These are phyloP conservation scores for Circinella minor DNA, from an alignment of 371 early-diverging fungal genomes.

Conservation along the genomic window DNA sequence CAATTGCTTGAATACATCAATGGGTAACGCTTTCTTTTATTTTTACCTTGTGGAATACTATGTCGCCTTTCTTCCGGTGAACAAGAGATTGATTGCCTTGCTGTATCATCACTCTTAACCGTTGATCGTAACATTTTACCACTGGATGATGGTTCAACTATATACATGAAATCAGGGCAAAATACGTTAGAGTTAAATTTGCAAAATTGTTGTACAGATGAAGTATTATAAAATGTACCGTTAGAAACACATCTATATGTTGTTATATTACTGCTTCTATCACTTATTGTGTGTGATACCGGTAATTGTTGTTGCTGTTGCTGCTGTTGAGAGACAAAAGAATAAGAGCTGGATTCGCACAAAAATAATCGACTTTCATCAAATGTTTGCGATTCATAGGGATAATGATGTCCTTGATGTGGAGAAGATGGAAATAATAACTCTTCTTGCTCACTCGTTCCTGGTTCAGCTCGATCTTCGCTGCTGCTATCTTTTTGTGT, in stretches of 20 bases:
- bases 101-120: background rate
- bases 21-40: too few species aligned
- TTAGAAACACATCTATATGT: background rate
- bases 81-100: too few species aligned
- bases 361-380: background rate
- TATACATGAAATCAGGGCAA: background rate
- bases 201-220: too few species aligned
- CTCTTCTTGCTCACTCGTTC: background rate
- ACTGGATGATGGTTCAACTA: constrained; percentile 1
- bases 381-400: background rate
- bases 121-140: background rate
- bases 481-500: constrained; percentile 5
- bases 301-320: background rate
- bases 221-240: background rate
- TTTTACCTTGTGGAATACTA: too few species aligned
- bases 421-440: background rate
- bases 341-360: background rate
- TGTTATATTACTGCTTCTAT: background rate
- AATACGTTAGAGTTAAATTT: too few species aligned
- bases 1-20: too few species aligned
- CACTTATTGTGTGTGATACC: too few species aligned
- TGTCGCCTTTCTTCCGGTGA: too few species aligned
- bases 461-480: background rate
- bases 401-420: background rate
- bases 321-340: background rate